Base-by-base conservation (phyloP, 441 rosid species). In the Melastoma candidum region DNA sequence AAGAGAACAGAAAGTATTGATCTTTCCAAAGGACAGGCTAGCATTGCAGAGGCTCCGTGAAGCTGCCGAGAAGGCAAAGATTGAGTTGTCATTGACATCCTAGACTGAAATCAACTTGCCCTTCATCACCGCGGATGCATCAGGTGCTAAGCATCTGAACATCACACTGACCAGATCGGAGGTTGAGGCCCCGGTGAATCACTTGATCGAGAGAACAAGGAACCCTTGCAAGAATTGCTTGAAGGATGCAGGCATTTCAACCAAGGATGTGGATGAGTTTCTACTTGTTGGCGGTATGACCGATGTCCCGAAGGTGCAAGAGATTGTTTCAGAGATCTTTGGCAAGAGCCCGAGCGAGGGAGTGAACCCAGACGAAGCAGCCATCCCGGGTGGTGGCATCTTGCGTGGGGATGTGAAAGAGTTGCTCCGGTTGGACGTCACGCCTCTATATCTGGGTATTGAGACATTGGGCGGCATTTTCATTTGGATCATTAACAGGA, bases 291-390 rank as follows among this genome's bases (percentile, higher is more conserved):
- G 98, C 60, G 98, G 98, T 32, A 90, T 90, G 98, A 90, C 93
- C 11, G 87, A 96, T 66, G 96, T 92, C 29, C 98, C 98, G 8
- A 92, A 84, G 73, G 89, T 92, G 9, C 98, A 92, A 61, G 81
- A 79, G 55, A 64, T 87, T 11, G 98, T 92, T 2, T 8, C 84
- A 0, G 89, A 77, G 52, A 88, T 92, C 54, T 92, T 88, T 62
- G 97, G 94, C 0, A 92, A 84, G 83, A 72, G 72, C 49, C 95
- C 97, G 1, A 83, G 98, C 64, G 88, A 88, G 71, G 97, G 98
- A 65, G 97, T 92, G 2, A 92, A 92, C 57, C 97, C 96, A 36
- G 98, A 92, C 75, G 98, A 96, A 63, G 98, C 97, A 66, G 98
- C 98, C 6, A 75, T 92, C 52, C 98, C 87, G 71, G 98, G 95